Evolutionary conservation across 1,284 basidiomycete genomes (phyloP).

Genomic region (Sporisorium sorghi): DNA sequence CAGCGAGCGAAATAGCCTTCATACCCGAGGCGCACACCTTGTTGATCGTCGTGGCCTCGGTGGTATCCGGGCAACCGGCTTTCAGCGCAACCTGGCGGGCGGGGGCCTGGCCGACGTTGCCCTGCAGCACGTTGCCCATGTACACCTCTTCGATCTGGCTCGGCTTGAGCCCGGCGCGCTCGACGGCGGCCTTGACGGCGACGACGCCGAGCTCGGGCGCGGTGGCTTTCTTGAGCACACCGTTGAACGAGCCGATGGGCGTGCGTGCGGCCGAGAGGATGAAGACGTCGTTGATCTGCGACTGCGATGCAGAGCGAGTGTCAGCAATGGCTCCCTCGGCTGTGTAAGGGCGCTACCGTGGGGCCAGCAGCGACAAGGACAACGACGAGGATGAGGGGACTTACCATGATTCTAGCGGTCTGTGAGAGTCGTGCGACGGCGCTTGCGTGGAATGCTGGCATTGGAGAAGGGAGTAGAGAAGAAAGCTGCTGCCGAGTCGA

Average conservation of each 20-base stretch:
- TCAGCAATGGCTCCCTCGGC: no score
- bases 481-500: constrained; percentile 7
- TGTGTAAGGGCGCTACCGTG: no score
- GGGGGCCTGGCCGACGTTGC: constrained; percentile 70
- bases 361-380: no score
- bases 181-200: constrained; percentile 86
- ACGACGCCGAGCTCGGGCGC: constrained; percentile 89
- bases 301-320: no score
- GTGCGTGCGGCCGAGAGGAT: constrained; percentile 95
- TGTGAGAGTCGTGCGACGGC: constrained; percentile 57
- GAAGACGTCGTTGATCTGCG: constrained; percentile 76
- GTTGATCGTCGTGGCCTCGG: constrained; percentile 98
- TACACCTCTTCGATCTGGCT: constrained; percentile 90
- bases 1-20: constrained; percentile 71
- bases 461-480: constrained; percentile 14
- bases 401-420: constrained; percentile 61
- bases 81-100: constrained; percentile 77
- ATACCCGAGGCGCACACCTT: constrained; percentile 73
- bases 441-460: constrained; percentile 58
- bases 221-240: constrained; percentile 85
- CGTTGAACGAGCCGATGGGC: constrained; percentile 92
- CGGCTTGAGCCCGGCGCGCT: constrained; percentile 82
- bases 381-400: constrained; percentile 15
- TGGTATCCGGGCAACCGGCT: constrained; percentile 83
- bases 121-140: constrained; percentile 81